A percentile compares a stretch with the other conserved stretches of the same genome.
Conservation (phyloP, 805 yeast species). For the Suhomyces emberorum region DNA sequence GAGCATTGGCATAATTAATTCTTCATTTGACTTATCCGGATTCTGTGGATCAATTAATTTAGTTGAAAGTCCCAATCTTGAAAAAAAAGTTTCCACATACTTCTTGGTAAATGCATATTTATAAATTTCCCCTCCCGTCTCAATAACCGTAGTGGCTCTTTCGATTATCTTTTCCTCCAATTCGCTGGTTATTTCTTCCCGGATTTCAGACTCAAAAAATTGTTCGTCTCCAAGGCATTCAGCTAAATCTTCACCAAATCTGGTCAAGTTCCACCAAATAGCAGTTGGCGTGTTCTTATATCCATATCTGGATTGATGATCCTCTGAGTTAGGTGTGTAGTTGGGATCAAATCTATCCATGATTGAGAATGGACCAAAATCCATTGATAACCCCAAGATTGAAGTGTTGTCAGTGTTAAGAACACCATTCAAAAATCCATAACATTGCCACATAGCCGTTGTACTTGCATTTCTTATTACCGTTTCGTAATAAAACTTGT, state of each 20-base stretch:
- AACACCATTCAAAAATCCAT: conserved; percentile 93
- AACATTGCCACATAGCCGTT: conserved; percentile 83
- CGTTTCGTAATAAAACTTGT: conserved; percentile 66
- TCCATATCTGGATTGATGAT: conserved; percentile 64
- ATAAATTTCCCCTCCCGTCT: conserved; percentile 60
- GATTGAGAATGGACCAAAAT: conserved; percentile 92
- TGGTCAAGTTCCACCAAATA: conserved; percentile 89
- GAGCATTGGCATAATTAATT: conserved; percentile 57
- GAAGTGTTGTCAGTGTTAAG: conserved; percentile 93
- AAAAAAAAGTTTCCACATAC: conserved; percentile 55
- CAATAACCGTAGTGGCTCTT: conserved; percentile 66
- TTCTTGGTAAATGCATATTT: conserved; percentile 57
- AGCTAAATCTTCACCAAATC: conserved; percentile 80
- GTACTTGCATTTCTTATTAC: conserved; percentile 70
- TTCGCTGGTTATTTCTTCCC: conserved; percentile 45
- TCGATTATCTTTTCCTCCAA: conserved; percentile 48
- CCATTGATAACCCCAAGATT: conserved; percentile 81
- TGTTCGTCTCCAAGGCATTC: conserved; percentile 72
- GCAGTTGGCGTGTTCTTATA: conserved; percentile 82
- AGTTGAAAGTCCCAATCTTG: conserved; percentile 63
- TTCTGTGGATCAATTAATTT: conserved; percentile 29
- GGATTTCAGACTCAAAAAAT: conserved; percentile 42
- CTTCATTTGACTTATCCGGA: conserved; percentile 38
- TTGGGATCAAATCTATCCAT: conserved; percentile 80
- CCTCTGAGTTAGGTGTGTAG: conserved; percentile 90